Conservation (phyloP, 2,329 filamentous ascomycete genomes). For the Ustilaginoidea virens region DNA sequence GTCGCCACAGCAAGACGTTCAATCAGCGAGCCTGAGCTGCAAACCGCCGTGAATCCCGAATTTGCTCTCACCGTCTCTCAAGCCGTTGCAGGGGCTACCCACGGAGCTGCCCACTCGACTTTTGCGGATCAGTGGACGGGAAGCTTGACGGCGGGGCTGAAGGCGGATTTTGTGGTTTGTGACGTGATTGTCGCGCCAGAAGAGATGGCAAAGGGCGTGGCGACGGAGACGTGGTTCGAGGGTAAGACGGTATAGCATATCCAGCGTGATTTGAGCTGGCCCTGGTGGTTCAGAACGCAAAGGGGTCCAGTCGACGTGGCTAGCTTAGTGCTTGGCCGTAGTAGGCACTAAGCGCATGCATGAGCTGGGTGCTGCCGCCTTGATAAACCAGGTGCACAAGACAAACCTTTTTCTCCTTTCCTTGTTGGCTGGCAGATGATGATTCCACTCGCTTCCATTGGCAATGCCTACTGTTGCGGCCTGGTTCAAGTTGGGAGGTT, state of each 20-base stretch:
- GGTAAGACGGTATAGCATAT: slow-evolving; percentile 29
- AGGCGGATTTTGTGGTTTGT: slow-evolving; percentile 40
- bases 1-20: slow-evolving; percentile 42
- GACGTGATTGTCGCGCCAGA: slow-evolving; percentile 33
- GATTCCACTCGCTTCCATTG: too few relatives aligned
- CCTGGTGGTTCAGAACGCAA: too few relatives aligned
- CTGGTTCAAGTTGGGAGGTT: too few relatives aligned
- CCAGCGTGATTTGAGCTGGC: too few relatives aligned
- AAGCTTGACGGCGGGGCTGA: slow-evolving; percentile 31
- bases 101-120: slow-evolving; percentile 40
- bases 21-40: slow-evolving; percentile 28
- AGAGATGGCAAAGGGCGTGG: slow-evolving; percentile 27
- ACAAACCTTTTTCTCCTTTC: too few relatives aligned
- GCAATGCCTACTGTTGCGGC: too few relatives aligned
- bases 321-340: too few relatives aligned
- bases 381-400: too few relatives aligned
- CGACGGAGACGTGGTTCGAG: slow-evolving; percentile 38
- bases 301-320: too few relatives aligned
- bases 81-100: slow-evolving; percentile 36
- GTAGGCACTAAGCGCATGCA: too few relatives aligned
- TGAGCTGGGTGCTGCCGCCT: too few relatives aligned
- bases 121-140: slow-evolving; percentile 41
- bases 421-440: too few relatives aligned
- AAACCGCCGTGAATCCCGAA: slow-evolving; percentile 31
- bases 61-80: slow-evolving; percentile 37